These are phyloP conservation scores for Exidia glandulosa DNA, from an alignment of 768 basidiomycete genomes.

Conservation along the genomic window DNA sequence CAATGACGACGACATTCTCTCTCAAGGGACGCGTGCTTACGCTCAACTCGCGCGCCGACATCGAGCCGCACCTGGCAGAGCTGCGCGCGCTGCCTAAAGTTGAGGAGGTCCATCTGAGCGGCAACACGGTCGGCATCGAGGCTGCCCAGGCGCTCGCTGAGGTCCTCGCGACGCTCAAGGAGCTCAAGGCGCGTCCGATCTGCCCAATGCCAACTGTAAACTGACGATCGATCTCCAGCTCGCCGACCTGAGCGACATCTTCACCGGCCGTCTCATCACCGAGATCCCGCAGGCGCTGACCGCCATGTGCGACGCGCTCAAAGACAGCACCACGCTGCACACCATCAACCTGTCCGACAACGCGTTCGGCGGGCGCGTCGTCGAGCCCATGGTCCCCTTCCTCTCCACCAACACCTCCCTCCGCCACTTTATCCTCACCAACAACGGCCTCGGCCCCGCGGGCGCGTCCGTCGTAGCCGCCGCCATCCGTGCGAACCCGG, in stretches of 20 bases:
- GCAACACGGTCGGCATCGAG: conserved; percentile 88
- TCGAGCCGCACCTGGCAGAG: conserved; percentile 54
- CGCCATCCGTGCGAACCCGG: conserved; percentile 70
- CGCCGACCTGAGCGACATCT: conserved; percentile 95
- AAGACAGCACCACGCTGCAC: conserved; percentile 65
- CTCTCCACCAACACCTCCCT: conserved; percentile 73
- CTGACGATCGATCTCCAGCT: conserved; percentile 36
- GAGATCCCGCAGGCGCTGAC: conserved; percentile 89
- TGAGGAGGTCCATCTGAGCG: conserved; percentile 87
- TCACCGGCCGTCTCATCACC: conserved; percentile 89
- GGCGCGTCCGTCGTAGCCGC: conserved; percentile 80
- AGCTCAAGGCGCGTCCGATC: conserved; percentile 48
- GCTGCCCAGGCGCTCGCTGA: conserved; percentile 78
- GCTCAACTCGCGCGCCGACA: conserved; percentile 63
- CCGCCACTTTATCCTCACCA: conserved; percentile 81
- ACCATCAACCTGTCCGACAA: conserved; percentile 92
- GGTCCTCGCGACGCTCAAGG: conserved; percentile 55
- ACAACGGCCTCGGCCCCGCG: conserved; percentile 89
- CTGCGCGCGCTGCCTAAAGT: conserved; percentile 34
- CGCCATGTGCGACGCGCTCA: conserved; percentile 80
- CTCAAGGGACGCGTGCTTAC: conserved; percentile 65
- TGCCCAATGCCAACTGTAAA: background rate
- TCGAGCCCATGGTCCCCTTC: conserved; percentile 87
- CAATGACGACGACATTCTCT: conserved; percentile 28
- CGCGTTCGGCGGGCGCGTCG: conserved; percentile 91